Conservation (phyloP, 768 basidiomycete species). For the Royoungia palumana region DNA sequence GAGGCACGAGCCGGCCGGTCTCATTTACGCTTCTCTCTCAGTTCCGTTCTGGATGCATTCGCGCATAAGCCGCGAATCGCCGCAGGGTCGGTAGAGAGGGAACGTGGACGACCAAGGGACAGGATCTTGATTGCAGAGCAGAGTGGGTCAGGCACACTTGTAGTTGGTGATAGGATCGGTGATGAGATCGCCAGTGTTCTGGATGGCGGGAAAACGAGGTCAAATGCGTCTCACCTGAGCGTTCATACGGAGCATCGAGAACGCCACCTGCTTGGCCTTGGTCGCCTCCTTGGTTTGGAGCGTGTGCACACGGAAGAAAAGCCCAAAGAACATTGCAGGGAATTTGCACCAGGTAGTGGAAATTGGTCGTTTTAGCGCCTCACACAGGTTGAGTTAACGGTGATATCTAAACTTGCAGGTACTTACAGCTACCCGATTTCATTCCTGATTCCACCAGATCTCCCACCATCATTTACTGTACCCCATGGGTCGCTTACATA, state of each 20-base stretch:
- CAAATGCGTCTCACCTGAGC: background rate
- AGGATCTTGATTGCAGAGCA: constrained; percentile 8
- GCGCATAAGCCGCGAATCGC: constrained; percentile 23
- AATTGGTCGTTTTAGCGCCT: background rate
- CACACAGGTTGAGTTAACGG: background rate
- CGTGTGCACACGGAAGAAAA: constrained; percentile 26
- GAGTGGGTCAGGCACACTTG: background rate
- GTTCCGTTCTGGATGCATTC: constrained; percentile 18
- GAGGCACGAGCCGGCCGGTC: constrained; percentile 4
- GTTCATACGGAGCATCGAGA: constrained; percentile 11
- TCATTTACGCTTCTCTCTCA: constrained; percentile 18
- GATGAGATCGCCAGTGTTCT: background rate
- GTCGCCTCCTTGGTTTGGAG: constrained; percentile 29
- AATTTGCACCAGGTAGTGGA: constrained; percentile 77
- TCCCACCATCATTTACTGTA: constrained; percentile 76
- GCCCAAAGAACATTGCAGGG: constrained; percentile 67
- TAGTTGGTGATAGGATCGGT: background rate
- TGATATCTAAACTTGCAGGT: constrained; percentile 43
- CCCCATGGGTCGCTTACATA: constrained; percentile 78
- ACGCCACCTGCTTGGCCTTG: constrained; percentile 30
- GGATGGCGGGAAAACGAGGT: background rate
- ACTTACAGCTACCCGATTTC: constrained; percentile 95
- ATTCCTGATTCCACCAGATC: constrained; percentile 75
- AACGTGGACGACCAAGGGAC: constrained; percentile 20
- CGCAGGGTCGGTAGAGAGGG: constrained; percentile 35